These are phyloP conservation scores for Ceratobasidium sp. DNA, from an alignment of 1,284 basidiomycete genomes.

Conservation along the genomic window DNA sequence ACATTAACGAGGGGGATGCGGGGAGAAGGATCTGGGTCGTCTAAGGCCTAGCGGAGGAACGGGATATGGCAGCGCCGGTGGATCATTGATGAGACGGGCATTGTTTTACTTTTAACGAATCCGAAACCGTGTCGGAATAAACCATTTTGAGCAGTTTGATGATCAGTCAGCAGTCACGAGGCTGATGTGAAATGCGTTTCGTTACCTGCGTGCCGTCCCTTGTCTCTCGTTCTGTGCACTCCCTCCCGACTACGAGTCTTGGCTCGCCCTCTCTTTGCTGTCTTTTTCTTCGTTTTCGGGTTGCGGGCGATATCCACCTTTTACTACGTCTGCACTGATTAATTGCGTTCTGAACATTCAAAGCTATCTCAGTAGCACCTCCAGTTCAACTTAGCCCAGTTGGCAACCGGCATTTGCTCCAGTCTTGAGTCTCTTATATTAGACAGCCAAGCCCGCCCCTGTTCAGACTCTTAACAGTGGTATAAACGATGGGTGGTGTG, in stretches of 20 bases:
- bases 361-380: slow-evolving; percentile 15
- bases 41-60: not conserved
- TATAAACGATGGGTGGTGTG: slow-evolving; percentile 76
- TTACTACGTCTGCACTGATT: slow-evolving; percentile 37
- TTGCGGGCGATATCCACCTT: slow-evolving; percentile 46
- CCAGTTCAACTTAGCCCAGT: not conserved
- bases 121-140: slow-evolving; percentile 32
- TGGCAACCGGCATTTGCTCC: slow-evolving; percentile 35
- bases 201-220: slow-evolving; percentile 30
- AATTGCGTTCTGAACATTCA: slow-evolving; percentile 32
- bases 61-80: slow-evolving; percentile 7
- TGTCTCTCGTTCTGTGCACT: slow-evolving; percentile 28
- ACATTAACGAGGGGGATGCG: slow-evolving; percentile 65
- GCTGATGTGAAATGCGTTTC: slow-evolving; percentile 37
- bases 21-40: slow-evolving; percentile 56
- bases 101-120: slow-evolving; percentile 32
- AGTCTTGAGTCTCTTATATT: slow-evolving; percentile 23
- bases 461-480: slow-evolving; percentile 6
- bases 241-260: slow-evolving; percentile 24
- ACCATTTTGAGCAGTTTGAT: slow-evolving; percentile 14
- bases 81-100: not conserved
- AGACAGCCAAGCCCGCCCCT: not conserved
- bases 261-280: slow-evolving; percentile 31
- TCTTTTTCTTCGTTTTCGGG: slow-evolving; percentile 46
- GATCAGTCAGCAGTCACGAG: slow-evolving; percentile 41